Percentiles rank a stretch among this genome's conserved stretches.
Evolutionary conservation across 306 rosid species (phyloP).

Genomic region (Astragalus glycyphyllos): DNA sequence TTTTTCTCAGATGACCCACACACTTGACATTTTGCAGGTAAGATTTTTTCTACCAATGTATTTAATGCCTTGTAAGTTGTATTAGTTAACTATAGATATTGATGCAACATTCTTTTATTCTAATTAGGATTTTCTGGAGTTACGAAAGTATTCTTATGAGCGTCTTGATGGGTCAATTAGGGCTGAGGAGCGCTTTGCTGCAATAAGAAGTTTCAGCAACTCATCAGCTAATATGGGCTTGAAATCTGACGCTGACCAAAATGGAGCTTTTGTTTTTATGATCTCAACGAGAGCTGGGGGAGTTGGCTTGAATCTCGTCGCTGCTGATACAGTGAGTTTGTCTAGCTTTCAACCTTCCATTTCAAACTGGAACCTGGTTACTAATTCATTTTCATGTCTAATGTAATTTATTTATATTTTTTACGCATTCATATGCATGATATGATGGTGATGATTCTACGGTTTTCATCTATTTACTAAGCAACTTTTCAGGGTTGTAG

Average conservation of each 20-base stretch:
- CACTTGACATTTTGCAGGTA: slow-evolving; percentile 94
- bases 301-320: slow-evolving; percentile 94
- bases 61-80: slow-evolving; percentile 25
- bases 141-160: slow-evolving; percentile 82
- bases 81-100: slow-evolving; percentile 31
- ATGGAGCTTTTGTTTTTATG: slow-evolving; percentile 85
- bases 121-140: slow-evolving; percentile 80
- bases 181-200: slow-evolving; percentile 99
- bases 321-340: slow-evolving; percentile 91
- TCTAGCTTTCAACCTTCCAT: slow-evolving; percentile 34
- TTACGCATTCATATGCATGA: background rate
- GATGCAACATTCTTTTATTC: slow-evolving; percentile 33
- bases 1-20: slow-evolving; percentile 97
- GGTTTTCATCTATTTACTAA: background rate
- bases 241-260: slow-evolving; percentile 57
- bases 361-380: slow-evolving; percentile 3
- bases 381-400: slow-evolving; percentile 16
- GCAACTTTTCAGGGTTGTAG: background rate
- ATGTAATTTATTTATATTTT: background rate
- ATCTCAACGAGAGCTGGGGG: slow-evolving; percentile 99
- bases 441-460: background rate
- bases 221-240: slow-evolving; percentile 54
- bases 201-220: slow-evolving; percentile 88
- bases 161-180: slow-evolving; percentile 98
- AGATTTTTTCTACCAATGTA: slow-evolving; percentile 27